phyloP scores from a whole-genome alignment of 805 yeast species.

The Myxozyma nipponensis region DNA sequence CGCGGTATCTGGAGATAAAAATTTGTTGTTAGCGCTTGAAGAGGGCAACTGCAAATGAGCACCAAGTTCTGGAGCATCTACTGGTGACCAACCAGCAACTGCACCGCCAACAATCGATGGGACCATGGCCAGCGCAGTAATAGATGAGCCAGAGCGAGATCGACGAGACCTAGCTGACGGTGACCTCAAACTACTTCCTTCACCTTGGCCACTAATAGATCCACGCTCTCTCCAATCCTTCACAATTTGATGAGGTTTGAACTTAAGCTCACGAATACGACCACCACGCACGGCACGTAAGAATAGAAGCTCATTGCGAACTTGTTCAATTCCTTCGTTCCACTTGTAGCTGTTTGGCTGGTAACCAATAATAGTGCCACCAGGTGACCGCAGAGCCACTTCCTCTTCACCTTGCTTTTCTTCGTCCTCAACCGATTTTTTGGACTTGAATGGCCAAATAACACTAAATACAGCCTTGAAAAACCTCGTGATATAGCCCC shows the following conservation, averaged over 20 bases:
- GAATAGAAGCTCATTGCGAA: constrained; percentile 38
- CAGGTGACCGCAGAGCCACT: constrained; percentile 16
- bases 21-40: not conserved
- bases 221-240: not conserved
- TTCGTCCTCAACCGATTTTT: constrained; percentile 17
- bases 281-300: constrained; percentile 41
- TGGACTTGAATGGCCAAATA: constrained; percentile 27
- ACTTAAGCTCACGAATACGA: constrained; percentile 35
- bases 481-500: constrained; percentile 12
- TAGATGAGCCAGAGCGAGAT: constrained; percentile 31
- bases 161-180: not conserved
- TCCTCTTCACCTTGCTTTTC: constrained; percentile 29
- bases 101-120: constrained; percentile 58
- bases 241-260: constrained; percentile 29
- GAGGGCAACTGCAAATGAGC: not conserved
- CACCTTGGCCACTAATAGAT: constrained; percentile 1
- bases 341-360: constrained; percentile 35
- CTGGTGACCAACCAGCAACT: constrained; percentile 49
- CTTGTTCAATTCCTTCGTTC: constrained; percentile 42
- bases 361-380: constrained; percentile 10
- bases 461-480: constrained; percentile 10
- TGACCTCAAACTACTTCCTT: constrained; percentile 13
- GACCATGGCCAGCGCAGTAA: constrained; percentile 49
- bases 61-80: constrained; percentile 8
- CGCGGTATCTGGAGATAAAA: not conserved